These are phyloP conservation scores for Cenchrus purpureus DNA, from an alignment of 176 grass and related monocot genomes.

Conservation along the genomic window DNA sequence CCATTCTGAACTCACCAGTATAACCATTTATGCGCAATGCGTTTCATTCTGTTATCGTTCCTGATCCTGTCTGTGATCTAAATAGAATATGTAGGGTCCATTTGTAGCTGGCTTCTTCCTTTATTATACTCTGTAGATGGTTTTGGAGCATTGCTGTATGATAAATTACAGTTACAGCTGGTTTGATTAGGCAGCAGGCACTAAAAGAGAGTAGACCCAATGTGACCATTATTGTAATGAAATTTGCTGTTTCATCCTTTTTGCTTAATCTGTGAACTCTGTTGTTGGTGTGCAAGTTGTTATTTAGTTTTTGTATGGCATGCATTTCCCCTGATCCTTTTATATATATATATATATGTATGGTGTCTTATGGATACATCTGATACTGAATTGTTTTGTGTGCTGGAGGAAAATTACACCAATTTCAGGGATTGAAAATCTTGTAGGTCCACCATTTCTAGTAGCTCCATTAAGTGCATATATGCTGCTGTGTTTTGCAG, in stretches of 20 bases:
- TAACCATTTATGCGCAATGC: neutral
- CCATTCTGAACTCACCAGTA: neutral
- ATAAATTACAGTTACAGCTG: neutral
- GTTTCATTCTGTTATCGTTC: neutral
- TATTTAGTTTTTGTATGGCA: neutral
- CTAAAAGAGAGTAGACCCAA: slow-evolving; percentile 49
- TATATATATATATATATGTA: neutral
- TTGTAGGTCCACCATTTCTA: neutral
- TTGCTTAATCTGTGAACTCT: neutral
- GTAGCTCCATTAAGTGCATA: neutral
- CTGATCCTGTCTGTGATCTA: neutral
- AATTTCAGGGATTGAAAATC: neutral
- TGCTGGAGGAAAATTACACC: neutral
- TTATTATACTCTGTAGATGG: neutral
- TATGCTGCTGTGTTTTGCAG: neutral
- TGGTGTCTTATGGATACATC: neutral
- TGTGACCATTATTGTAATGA: slow-evolving; percentile 48
- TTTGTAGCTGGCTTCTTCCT: neutral
- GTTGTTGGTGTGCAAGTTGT: neutral
- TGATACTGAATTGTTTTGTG: neutral
- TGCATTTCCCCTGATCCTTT: neutral
- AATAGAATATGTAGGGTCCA: neutral
- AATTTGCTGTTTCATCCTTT: slow-evolving; percentile 33
- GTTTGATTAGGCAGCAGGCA: neutral
- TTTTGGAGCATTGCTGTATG: neutral